Base-by-base conservation (phyloP, 192 early-diverging fungal species). In the Radiomyces spectabilis region DNA sequence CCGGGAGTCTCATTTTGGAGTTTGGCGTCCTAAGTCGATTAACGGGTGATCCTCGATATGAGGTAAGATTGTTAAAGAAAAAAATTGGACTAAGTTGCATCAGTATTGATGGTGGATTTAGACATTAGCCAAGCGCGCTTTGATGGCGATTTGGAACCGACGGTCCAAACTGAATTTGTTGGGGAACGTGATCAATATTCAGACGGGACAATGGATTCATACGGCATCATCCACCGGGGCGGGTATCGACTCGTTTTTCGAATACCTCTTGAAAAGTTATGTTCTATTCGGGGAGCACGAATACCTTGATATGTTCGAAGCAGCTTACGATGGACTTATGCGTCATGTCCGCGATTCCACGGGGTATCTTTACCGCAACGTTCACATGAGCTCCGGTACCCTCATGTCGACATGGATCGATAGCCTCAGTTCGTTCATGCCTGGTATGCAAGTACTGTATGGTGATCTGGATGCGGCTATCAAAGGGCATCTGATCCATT, bases 221-320 rank as follows among this genome's bases (percentile, higher is more conserved):
- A 55, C 68, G 15, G 75, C 83, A 29, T 73, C 89, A 13, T 83
- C 87, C 15, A 82, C 92, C 5, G 87, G 95, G 25, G 93, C 94
- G 6, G 95, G 94, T 35, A 79, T 88, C 10, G 95, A 98, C 68
- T 94, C 91, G 8, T 83, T 92, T 31, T 95, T 85, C 63, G 93
- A 94, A 71, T 98, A 98, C 56, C 65, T 95, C 22, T 61, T 96
- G 16, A 98, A 98, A 65, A 78, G 85, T 6, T 85, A 92, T 56
- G 69, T 95, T 2, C 77, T 93, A 10, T 93, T 97, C 79, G 92
- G 87, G 12, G 91, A 93, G 48, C 46, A 68, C 0, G 75, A 84
- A 32, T 95, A 94, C 51, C 59, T 86, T 7, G 67, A 73, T 8
- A 79, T 85, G 57, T 98, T 94, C 64, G 78, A 85, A 21, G 61